phyloP scores from a whole-genome alignment of 495 filamentous ascomycete species.

The Pseudotulostoma volvatum region DNA sequence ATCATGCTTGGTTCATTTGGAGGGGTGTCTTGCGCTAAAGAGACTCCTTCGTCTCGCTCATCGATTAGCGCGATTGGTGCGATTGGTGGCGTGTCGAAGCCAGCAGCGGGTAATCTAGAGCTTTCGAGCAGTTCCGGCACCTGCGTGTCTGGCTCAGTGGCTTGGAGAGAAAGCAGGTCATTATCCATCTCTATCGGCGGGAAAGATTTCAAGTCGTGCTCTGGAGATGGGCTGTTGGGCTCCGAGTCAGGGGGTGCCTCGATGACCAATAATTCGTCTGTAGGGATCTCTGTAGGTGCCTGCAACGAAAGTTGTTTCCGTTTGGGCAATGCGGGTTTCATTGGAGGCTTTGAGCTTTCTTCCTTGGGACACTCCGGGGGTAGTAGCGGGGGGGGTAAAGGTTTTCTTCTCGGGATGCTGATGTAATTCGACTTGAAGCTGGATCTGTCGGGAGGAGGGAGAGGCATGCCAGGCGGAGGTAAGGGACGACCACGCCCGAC shows the following conservation, averaged over 20 bases:
- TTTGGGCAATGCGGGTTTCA: constrained; percentile 18
- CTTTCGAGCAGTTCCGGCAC: no score
- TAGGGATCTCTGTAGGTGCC: constrained; percentile 5
- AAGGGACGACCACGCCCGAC: constrained; percentile 51
- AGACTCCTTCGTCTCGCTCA: no score
- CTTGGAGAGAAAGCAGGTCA: no score
- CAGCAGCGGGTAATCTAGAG: no score
- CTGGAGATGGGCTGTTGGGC: constrained; percentile 38
- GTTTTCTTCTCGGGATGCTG: constrained; percentile 44
- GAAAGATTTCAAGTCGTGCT: no score
- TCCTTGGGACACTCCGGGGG: constrained; percentile 13
- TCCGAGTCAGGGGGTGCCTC: constrained; percentile 34
- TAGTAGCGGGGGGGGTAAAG: constrained; percentile 28
- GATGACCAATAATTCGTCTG: constrained; percentile 33
- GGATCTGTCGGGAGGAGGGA: constrained; percentile 59
- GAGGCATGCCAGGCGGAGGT: constrained; percentile 39
- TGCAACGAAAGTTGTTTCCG: constrained; percentile 21
- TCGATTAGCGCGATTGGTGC: no score
- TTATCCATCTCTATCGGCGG: no score
- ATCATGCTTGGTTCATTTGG: no score
- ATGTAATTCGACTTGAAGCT: constrained; percentile 39
- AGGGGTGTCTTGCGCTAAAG: no score
- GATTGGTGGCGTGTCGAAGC: no score
- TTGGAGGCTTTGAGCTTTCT: constrained; percentile 12
- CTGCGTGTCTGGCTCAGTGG: no score